A percentile compares a stretch with the other conserved stretches of the same genome.
Evolutionary conservation across 1,284 basidiomycete genomes (phyloP).

Genomic region (Apiotrichum laibachii): DNA sequence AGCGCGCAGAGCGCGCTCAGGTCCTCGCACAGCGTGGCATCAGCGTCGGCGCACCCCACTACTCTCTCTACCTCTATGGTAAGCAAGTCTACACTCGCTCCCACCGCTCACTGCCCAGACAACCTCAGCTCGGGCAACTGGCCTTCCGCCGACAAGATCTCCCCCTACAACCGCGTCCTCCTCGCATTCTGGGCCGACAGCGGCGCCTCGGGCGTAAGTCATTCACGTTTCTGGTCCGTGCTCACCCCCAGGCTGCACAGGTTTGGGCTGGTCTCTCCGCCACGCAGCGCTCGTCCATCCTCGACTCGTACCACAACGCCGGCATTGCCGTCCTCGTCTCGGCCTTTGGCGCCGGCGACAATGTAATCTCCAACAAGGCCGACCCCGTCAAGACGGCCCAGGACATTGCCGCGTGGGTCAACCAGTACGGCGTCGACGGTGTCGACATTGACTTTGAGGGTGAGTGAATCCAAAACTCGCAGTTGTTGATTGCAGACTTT

Average conservation of each 20-base stretch:
- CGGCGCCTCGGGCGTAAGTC: slow-evolving; percentile 39
- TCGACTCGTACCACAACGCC: slow-evolving; percentile 50
- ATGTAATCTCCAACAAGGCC: slow-evolving; percentile 39
- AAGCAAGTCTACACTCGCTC: slow-evolving; percentile 2
- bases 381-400: slow-evolving; percentile 48
- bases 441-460: slow-evolving; percentile 57
- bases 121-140: slow-evolving; percentile 37
- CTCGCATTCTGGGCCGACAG: slow-evolving; percentile 54
- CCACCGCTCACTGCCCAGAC: slow-evolving; percentile 27
- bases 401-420: slow-evolving; percentile 48
- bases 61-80: slow-evolving; percentile 47
- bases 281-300: slow-evolving; percentile 34
- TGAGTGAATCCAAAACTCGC: not conserved
- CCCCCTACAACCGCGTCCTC: slow-evolving; percentile 51
- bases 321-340: slow-evolving; percentile 54
- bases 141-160: slow-evolving; percentile 16
- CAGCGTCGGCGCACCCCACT: slow-evolving; percentile 39
- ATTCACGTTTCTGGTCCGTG: not conserved
- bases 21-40: slow-evolving; percentile 12
- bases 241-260: not conserved
- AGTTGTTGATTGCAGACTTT: slow-evolving; percentile 9
- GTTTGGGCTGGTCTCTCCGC: slow-evolving; percentile 41
- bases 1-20: not conserved
- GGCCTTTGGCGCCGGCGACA: slow-evolving; percentile 53
- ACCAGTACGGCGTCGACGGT: slow-evolving; percentile 53